A percentile compares a stretch with the other conserved stretches of the same genome.
phyloP scores from a whole-genome alignment of 108 stramenopile species.

The Craspedostauros australis region DNA sequence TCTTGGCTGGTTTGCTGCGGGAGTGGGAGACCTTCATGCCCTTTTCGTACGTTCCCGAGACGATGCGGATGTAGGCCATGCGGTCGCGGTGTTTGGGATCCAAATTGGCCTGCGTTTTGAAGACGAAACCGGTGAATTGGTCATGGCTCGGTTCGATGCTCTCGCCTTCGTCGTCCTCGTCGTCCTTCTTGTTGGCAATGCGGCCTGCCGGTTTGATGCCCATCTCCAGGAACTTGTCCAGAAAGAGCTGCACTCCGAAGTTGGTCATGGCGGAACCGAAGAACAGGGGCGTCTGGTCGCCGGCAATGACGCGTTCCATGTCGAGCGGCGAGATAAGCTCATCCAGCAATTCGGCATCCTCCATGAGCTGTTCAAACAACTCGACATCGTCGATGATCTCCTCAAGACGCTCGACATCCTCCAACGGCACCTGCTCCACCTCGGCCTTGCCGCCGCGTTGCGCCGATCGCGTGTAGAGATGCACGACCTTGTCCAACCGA shows the following conservation, averaged over 20 bases:
- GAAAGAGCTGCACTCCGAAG: constrained; percentile 89
- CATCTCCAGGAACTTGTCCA: constrained; percentile 81
- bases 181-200: constrained; percentile 23
- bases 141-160: constrained; percentile 61
- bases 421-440: constrained; percentile 51
- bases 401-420: constrained; percentile 53
- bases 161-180: constrained; percentile 36
- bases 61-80: constrained; percentile 87
- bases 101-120: constrained; percentile 96
- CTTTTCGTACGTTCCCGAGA: constrained; percentile 86
- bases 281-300: constrained; percentile 88
- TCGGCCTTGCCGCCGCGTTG: constrained; percentile 63
- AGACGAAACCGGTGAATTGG: constrained; percentile 93
- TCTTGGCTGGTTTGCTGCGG: constrained; percentile 72
- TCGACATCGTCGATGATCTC: constrained; percentile 71
- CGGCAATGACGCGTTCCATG: constrained; percentile 80
- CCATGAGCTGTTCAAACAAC: constrained; percentile 80
- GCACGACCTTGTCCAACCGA: constrained; percentile 71
- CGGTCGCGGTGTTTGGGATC: constrained; percentile 96
- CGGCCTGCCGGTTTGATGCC: constrained; percentile 64
- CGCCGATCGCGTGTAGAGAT: constrained; percentile 69
- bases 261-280: constrained; percentile 96
- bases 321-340: constrained; percentile 83
- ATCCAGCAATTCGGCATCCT: constrained; percentile 85
- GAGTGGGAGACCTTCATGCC: constrained; percentile 92